Percentiles rank a stretch among this genome's conserved stretches.
These are phyloP conservation scores for Sphaerulina populicola DNA, from an alignment of 2,329 filamentous ascomycete genomes.

Conservation along the genomic window DNA sequence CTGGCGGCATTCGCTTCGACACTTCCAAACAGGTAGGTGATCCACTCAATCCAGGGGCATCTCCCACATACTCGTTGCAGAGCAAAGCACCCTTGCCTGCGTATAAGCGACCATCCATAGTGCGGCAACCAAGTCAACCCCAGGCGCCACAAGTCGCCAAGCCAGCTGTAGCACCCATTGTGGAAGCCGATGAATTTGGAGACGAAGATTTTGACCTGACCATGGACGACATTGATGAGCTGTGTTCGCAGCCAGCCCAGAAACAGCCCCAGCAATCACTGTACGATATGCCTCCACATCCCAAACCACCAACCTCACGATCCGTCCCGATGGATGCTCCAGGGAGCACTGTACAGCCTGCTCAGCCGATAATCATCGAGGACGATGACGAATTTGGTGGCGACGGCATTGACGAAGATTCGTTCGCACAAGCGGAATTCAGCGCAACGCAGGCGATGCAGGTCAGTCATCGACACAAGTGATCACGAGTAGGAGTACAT, in stretches of 20 bases:
- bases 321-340: background rate
- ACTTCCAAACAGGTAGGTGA: slow-evolving; percentile 13
- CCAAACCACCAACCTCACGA: slow-evolving; percentile 18
- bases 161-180: slow-evolving; percentile 4
- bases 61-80: slow-evolving; percentile 26
- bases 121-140: slow-evolving; percentile 17
- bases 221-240: slow-evolving; percentile 50
- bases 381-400: slow-evolving; percentile 65
- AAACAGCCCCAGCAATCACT: slow-evolving; percentile 26
- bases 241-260: slow-evolving; percentile 40
- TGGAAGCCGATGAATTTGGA: slow-evolving; percentile 38
- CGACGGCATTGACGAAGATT: slow-evolving; percentile 63
- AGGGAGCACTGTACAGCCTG: background rate
- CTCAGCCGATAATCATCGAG: slow-evolving; percentile 9
- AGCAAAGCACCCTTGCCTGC: slow-evolving; percentile 30
- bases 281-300: slow-evolving; percentile 42
- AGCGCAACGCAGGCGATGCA: slow-evolving; percentile 60
- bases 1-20: slow-evolving; percentile 16
- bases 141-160: slow-evolving; percentile 11
- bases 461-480: slow-evolving; percentile 31
- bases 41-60: slow-evolving; percentile 17
- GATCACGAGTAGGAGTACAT: slow-evolving; percentile 24
- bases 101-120: slow-evolving; percentile 29
- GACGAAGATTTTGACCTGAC: slow-evolving; percentile 43
- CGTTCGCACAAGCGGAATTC: slow-evolving; percentile 57